These are phyloP conservation scores for Psilocybe mexicana DNA, from an alignment of 1,284 basidiomycete species.

Conservation along the genomic window DNA sequence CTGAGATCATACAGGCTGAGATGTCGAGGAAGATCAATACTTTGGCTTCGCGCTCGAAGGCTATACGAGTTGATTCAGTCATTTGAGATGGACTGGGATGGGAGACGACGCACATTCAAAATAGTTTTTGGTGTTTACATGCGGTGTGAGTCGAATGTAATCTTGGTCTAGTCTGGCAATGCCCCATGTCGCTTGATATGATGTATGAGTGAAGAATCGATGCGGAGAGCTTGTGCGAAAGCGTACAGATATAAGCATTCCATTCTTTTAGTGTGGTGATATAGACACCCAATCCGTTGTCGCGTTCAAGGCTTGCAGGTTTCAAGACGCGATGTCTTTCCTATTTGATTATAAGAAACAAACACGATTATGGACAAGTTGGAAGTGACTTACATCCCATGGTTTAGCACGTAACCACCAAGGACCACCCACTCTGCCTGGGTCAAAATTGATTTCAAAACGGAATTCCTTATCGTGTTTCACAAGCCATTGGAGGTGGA, in stretches of 20 bases:
- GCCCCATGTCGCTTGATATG: conserved; percentile 14
- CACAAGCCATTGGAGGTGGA: conserved; percentile 15
- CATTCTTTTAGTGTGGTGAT: conserved; percentile 19
- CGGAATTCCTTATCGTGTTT: conserved; percentile 17
- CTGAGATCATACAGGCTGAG: conserved; percentile 9
- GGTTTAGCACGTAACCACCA: conserved; percentile 23
- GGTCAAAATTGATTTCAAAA: conserved; percentile 17
- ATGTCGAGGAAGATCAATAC: conserved; percentile 22
- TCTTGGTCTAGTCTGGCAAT: conserved; percentile 17
- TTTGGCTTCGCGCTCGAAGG: conserved; percentile 10
- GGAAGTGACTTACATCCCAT: conserved; percentile 17
- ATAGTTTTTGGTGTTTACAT: conserved; percentile 13
- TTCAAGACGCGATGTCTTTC: conserved; percentile 12
- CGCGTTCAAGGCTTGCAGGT: conserved; percentile 8
- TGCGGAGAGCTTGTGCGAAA: not conserved
- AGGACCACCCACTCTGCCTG: conserved; percentile 9
- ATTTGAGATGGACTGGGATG: not conserved
- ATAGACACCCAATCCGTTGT: conserved; percentile 14
- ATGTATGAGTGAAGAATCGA: not conserved
- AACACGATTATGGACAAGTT: not conserved
- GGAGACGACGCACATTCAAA: conserved; percentile 4
- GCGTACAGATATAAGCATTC: conserved; percentile 18
- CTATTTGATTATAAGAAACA: not conserved
- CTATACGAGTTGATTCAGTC: not conserved
- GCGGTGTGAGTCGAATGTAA: conserved; percentile 18